phyloP scores from a whole-genome alignment of 352 stramenopile genomes.

The Pythium aquatile region DNA sequence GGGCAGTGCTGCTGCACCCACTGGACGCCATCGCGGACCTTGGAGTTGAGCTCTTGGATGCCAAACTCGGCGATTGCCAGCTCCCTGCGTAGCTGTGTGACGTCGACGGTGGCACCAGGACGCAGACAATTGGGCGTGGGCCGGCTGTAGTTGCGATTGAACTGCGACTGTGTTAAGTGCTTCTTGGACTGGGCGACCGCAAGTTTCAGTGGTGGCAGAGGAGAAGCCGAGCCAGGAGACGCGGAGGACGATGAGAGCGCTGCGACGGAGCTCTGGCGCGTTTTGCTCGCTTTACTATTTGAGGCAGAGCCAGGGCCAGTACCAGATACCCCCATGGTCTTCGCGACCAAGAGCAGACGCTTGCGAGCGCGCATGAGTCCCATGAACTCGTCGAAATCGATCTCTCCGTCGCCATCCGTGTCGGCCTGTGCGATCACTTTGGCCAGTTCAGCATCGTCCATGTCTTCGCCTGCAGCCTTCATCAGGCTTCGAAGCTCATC shows the following conservation, averaged over 20 bases:
- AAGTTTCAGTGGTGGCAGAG: constrained; percentile 63
- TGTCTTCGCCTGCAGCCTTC: constrained; percentile 57
- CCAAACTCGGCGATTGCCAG: constrained; percentile 78
- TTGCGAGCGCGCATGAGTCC: constrained; percentile 77
- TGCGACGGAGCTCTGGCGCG: background rate
- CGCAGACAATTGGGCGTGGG: constrained; percentile 60
- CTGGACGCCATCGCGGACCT: constrained; percentile 77
- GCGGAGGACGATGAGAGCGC: background rate
- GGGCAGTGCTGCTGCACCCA: constrained; percentile 87
- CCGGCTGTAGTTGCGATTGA: constrained; percentile 42
- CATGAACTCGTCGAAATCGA: constrained; percentile 81
- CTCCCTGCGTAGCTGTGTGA: constrained; percentile 63
- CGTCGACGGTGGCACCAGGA: constrained; percentile 45
- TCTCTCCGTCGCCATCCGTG: constrained; percentile 66
- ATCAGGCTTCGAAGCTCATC: constrained; percentile 63
- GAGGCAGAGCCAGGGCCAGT: constrained; percentile 23
- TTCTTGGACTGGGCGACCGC: constrained; percentile 43
- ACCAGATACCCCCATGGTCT: constrained; percentile 56
- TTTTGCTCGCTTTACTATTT: constrained; percentile 11
- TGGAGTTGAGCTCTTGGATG: constrained; percentile 67
- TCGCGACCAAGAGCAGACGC: constrained; percentile 64
- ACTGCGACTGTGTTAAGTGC: constrained; percentile 48
- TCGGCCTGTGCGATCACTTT: constrained; percentile 65
- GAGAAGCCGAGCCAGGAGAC: constrained; percentile 9
- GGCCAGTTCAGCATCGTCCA: constrained; percentile 74